Percentiles rank a stretch among this genome's conserved stretches.
phyloP scores from a whole-genome alignment of 768 basidiomycete species.

The Suillus clintonianus region DNA sequence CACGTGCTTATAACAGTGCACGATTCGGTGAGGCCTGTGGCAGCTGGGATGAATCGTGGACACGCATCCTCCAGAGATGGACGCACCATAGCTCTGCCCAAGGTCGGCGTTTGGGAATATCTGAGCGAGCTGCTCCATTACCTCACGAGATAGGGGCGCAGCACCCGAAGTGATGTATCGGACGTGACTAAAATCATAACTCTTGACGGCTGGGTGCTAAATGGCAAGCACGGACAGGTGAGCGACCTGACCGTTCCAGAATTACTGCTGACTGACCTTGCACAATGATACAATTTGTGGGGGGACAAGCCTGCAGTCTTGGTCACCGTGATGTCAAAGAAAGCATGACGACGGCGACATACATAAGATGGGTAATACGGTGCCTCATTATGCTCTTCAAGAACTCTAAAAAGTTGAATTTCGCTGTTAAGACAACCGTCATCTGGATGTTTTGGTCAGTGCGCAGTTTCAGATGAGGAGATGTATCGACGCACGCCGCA shows the following conservation, averaged over 20 bases:
- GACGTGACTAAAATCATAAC: slow-evolving; percentile 42
- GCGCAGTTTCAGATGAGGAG: neutral
- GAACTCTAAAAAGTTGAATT: slow-evolving; percentile 46
- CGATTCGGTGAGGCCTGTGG: slow-evolving; percentile 64
- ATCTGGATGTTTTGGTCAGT: slow-evolving; percentile 38
- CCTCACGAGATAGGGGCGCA: slow-evolving; percentile 55
- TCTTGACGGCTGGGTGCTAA: slow-evolving; percentile 42
- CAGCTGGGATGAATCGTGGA: neutral
- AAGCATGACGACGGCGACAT: neutral
- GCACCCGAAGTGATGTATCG: slow-evolving; percentile 48
- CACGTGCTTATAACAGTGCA: slow-evolving; percentile 52
- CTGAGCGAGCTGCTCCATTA: slow-evolving; percentile 46
- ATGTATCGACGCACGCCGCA: slow-evolving; percentile 45
- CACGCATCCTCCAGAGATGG: neutral
- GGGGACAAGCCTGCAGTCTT: slow-evolving; percentile 39
- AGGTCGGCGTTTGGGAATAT: slow-evolving; percentile 52
- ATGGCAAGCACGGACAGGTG: neutral
- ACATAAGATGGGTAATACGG: slow-evolving; percentile 47
- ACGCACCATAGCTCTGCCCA: slow-evolving; percentile 63
- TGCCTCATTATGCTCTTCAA: slow-evolving; percentile 48
- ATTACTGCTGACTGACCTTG: slow-evolving; percentile 37
- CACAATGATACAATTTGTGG: slow-evolving; percentile 51
- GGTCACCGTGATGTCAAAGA: neutral
- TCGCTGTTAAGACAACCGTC: slow-evolving; percentile 48
- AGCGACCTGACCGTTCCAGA: neutral